Evolutionary conservation across 495 filamentous ascomycete species (phyloP), one percentile per base, ranked within the genome.

Genomic region (Pseudotulostoma volvatum): DNA sequence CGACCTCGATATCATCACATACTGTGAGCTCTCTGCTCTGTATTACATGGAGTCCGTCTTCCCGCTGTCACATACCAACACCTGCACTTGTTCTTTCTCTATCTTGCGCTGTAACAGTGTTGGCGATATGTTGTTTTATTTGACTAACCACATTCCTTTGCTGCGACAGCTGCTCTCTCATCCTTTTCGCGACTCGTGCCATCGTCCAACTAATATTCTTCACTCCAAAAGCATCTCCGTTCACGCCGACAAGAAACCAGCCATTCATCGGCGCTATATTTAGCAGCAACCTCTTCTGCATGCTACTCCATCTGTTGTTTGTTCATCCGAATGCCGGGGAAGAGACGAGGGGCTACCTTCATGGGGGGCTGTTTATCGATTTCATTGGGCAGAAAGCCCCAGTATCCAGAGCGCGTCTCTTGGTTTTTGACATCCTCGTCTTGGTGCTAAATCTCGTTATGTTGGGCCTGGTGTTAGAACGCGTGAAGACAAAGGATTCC

Each of bases 21-120:
- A 84, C 52, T 76, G 76, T 42, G 73, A 93, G 61, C 63, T 92
- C 21, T 81, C 80, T 30, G 71, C 77, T 31, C 47, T 93, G 41
- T 94, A 94, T 60, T 92, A 90, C 55, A 79, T 92, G 73, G 86
- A 94, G 86, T 93, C 62, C 47, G 80, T 32, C 7, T 30, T 14
- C 25, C 18, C 25, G n/a, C n/a, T n/a, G n/a, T n/a, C n/a, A n/a
- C n/a, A n/a, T n/a, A n/a, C n/a, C n/a, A n/a, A n/a, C 9, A 18
- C 13, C 40, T 31, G 21, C 41, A 7, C 41, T 32, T 35, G 25
- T n/a, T 36, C 31, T 17, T 17, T 49, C 19, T 41, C 18, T 36
- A 16, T 40, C 25, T 18, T 21, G 18, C n/a, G n/a, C n/a, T n/a
- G n/a, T n/a, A n/a, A n/a, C n/a, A n/a, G n/a, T n/a, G n/a, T n/a